Evolutionary conservation across 345 rosid species (phyloP).

Genomic region (Eucalyptus regnans): DNA sequence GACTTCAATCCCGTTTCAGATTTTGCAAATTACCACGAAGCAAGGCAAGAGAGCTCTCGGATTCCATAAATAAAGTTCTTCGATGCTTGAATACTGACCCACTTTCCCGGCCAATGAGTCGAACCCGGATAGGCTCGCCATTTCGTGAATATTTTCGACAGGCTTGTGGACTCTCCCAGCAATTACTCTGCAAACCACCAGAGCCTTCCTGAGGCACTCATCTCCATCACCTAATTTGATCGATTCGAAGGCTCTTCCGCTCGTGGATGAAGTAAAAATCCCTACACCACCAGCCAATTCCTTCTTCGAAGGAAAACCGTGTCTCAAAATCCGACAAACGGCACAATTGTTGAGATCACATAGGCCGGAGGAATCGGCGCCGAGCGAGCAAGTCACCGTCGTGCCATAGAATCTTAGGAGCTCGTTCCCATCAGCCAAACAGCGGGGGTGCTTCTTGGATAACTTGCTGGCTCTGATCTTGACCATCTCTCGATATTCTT

Average conservation of each 20-base stretch:
- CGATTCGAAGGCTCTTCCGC: conserved; percentile 30
- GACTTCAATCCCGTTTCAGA: background rate
- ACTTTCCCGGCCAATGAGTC: conserved; percentile 56
- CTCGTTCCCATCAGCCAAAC: conserved; percentile 75
- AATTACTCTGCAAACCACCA: conserved; percentile 60
- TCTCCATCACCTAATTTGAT: conserved; percentile 2
- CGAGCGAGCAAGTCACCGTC: conserved; percentile 34
- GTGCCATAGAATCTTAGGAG: conserved; percentile 55
- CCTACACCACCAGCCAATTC: conserved; percentile 14
- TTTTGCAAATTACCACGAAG: conserved; percentile 46
- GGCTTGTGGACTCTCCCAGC: conserved; percentile 60
- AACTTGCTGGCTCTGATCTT: conserved; percentile 43
- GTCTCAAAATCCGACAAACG: conserved; percentile 41
- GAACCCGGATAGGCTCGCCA: conserved; percentile 23
- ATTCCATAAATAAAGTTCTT: conserved; percentile 42
- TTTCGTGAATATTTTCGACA: conserved; percentile 21
- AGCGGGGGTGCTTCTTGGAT: conserved; percentile 45
- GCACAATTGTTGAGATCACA: conserved; percentile 35
- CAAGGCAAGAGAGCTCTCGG: conserved; percentile 68
- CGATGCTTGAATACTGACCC: conserved; percentile 15
- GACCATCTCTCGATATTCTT: conserved; percentile 48
- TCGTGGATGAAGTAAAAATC: conserved; percentile 38
- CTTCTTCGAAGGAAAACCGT: conserved; percentile 26
- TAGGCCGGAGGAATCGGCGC: conserved; percentile 20
- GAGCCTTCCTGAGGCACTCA: conserved; percentile 10